Base-by-base conservation (phyloP, 768 basidiomycete genomes). In the Suillus placidus region DNA sequence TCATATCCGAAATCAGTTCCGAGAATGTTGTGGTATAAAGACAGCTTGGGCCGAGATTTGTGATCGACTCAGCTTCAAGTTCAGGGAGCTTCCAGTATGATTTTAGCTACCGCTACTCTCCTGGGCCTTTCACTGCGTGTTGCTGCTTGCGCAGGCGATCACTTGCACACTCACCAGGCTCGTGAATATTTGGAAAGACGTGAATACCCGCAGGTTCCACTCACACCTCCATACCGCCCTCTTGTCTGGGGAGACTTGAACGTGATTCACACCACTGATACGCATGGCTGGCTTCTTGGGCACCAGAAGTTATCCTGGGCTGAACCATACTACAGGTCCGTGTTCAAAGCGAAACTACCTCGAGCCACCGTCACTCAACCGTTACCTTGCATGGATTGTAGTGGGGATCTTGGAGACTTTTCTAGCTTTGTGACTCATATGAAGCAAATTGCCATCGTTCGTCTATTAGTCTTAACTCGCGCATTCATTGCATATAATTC, bases 181-280 rank as follows among this genome's bases (percentile, higher is more conserved):
- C 80, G 81, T 66, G 72, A 63, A 26, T 79, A 81, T 60, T 45
- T 60, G 16, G 58, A 58, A 60, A 78, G 73, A 62, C 80, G 81
- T 62, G 78, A 80, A 62, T 74, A 77, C 60, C 82, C 84, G 0
- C 75, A 79, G 47, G 68, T 77, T 14, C 77, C 78, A 14, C 74
- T 88, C 37, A 77, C 85, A 0, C 81, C 81, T 20, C 94, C 94
- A 4, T 83, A 84, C 62, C 81, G 88, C 23, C 84, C 86, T 26
- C 82, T 97, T n/a, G 85, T 86, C 56, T 95, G 94, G 95, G 88
- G 90, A 16, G 93, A 95, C 71, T 83, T 96, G 73, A 96, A 96
- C 73, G 84, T 95, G 69, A 83, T 95, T 54, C 88, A 90, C 71
- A 95, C 93, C 3, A 95, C 95, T 0, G 94, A 95, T 74, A 91